Base-by-base conservation (phyloP, 495 filamentous ascomycete genomes). In the Pyrenopolyporus hunteri region DNA sequence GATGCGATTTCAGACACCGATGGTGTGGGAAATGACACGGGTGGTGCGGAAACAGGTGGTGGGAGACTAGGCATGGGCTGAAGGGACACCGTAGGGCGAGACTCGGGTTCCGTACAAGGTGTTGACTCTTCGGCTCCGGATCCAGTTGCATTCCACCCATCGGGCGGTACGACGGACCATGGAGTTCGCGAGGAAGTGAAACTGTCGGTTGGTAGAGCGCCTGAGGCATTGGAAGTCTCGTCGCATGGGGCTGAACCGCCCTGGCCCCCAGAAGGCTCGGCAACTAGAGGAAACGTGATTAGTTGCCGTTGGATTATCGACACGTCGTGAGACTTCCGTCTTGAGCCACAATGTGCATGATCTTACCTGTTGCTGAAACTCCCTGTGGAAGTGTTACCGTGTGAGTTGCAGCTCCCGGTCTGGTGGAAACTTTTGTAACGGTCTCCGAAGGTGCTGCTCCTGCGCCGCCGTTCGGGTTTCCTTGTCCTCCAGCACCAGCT, bases 101-200 rank as follows among this genome's bases (percentile, higher is more conserved):
- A 26, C 6, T 64, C 62, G n/a, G 48, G 20, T 13, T 59, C 56
- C 22, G 39, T 23, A 36, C 46, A 59, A 13, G 56, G 35, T 23
- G 56, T 45, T 31, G 36, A 9, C 17, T 50, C 46, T 25, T 52
- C 31, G 10, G 28, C 40, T 17, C 47, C 32, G 14, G 61, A 49
- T 20, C 49, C 43, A 44, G 40, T 65, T 40, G 42, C 57, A 14
- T 69, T 71, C 68, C 68, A 71, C 17, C 68, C 68, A 44, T 63
- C 69, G 31, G 58, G 69, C 14, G 68, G 68, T 13, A 69, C 47
- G 14, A 47, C 50, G 37, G 68, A 70, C 39, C 59, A 65, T 16
- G 68, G 68, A 6, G 52, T 46, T 16, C 57, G 50, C 45, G 67
- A 64, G 58, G 67, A 64, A 57, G 48, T 29, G 23, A 28, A 35